Evolutionary conservation across 2,329 filamentous ascomycete genomes (phyloP), one percentile per base, ranked within the genome.

Genomic region (Aspergillus sp.): DNA sequence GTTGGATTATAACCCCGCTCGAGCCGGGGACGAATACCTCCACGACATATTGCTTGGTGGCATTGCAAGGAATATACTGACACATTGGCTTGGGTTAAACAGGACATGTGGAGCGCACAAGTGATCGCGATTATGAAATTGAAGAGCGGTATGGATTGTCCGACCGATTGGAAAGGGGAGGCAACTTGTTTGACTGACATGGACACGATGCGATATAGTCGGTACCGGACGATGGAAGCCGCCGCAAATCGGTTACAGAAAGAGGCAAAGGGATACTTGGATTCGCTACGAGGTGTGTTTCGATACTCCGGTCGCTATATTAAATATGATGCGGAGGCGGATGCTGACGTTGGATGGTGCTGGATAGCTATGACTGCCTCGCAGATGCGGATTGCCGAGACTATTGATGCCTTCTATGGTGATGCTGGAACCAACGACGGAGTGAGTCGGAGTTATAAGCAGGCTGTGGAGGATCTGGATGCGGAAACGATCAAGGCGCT

Each of bases 321-420:
- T 49, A 3, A 8, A 8, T 47, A 32, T 9, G 9, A 13, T 38
- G 23, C 23, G 36, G 39, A 41, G 9, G 10, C 25, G 23, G 49
- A 55, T 67, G 54, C 60, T 61, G 19, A 63, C 52, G 25, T 50
- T 21, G 58, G 45, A 25, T 12, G 32, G 12, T 36, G n/a, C 6
- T 32, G 17, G 23, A 50, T 67, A 92, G 94, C 95, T 68, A 99
- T 99, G 95, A 99, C 95, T 15, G 94, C 95, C 55, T 97, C 93
- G 57, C 95, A 99, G 80, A 98, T 99, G 65, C 60, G 65, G 13
- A 67, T 67, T 43, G 65, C 65, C 9, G 65, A 99, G 79, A 99
- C 95, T 19, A 99, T 99, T 78, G 95, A 99, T 80, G 95, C 95
- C 43, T 99, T 99, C 79, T 99, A 99, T 80, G 95, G 95, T 58